Evolutionary conservation across 2,329 filamentous ascomycete species (phyloP), one percentile per base, ranked within the genome.

Genomic region (Chaetomiaceae sp.): DNA sequence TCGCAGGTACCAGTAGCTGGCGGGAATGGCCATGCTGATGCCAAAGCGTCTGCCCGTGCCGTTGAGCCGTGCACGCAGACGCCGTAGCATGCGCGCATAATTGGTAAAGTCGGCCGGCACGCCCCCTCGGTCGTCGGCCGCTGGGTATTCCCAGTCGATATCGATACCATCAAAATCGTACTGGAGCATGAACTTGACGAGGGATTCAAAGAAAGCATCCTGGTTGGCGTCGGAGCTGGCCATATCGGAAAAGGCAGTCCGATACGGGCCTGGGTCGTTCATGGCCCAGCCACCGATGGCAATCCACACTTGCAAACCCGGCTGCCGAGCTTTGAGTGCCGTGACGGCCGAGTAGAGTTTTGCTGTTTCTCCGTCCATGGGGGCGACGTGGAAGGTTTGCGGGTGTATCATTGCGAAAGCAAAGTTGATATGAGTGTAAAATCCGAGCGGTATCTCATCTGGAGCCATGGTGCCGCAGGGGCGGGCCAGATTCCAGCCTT

Each of bases 241-340:
- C 23, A 69, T 56, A 14, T 64, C 52, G 25, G 62, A 64, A 56
- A 62, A 69, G 9, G 48, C 63, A 59, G 2, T 58, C 62, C n/a
- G 61, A 57, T 4, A 60, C 64, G 34, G 14, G n/a, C 14, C 63
- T 55, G 33, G 48, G 32, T 76, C 71, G 48, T 65, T 71, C 54
- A 74, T 71, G 2, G 66, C 61, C 67, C 69, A 75, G 2, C 74
- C 73, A 4, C 73, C 73, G 4, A 76, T 53, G 1, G 69, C 65
- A 14, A 76, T 64, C 59, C 64, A 69, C 0, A 68, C 67, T 50
- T 74, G 58, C 0, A 75, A 59, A 4, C 48, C 55, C 0, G 61
- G 57, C 37, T 64, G 55, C n/a, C 45, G 42, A 1, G 43, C 13
- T 54, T 72, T 71, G 7, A 73, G 48, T 5, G 38, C 56, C 0